Evolutionary conservation across 495 filamentous ascomycete genomes (phyloP), one percentile per base, ranked within the genome.

Genomic region (Ascodesmis nigricans): DNA sequence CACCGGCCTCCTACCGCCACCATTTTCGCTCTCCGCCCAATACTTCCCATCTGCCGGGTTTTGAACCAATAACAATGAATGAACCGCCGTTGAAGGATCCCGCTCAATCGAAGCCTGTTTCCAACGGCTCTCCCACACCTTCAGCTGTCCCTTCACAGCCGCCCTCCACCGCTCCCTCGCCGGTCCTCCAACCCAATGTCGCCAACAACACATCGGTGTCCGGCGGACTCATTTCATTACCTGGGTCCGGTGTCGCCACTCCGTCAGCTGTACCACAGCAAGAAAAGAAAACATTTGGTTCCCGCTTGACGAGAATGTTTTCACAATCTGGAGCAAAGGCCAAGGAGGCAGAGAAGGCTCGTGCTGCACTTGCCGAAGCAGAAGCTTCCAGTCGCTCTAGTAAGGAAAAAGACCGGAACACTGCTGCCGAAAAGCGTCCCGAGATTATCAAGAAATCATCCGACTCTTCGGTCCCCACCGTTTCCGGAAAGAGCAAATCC

Each of bases 51-150:
- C 20, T 18, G 45, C 32, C 35, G 45, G 19, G 23, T 50, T 8
- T 26, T 50, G 21, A 45, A 50, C 39, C 47, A 50, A 50, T 50
- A 50, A 50, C 47, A 45, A 50, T 50, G 47, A 45, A 45, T 40
- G 47, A 50, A 13, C 47, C 47, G 20, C 47, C 47, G 24, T 42
- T 50, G 45, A 45, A 45, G 35, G 25, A 23, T 31, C 41, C 35
- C 28, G 25, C 15, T 15, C 7, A 7, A 19, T 10, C 23, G 16
- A 30, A 37, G 14, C 16, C 29, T 19, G 23, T 25, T 25, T 6
- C 11, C 23, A 11, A 11, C 11, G 38, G 41, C 10, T 33, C 42
- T 16, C 37, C 43, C 17, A 41, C 45, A 18, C 45, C 47, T 18
- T 51, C 47, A 1, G 33, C 47, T 16, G 36, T 39, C 13, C 47